These are phyloP conservation scores for Globisporangium megalacanthum DNA, from an alignment of 352 stramenopile species.

Conservation along the genomic window DNA sequence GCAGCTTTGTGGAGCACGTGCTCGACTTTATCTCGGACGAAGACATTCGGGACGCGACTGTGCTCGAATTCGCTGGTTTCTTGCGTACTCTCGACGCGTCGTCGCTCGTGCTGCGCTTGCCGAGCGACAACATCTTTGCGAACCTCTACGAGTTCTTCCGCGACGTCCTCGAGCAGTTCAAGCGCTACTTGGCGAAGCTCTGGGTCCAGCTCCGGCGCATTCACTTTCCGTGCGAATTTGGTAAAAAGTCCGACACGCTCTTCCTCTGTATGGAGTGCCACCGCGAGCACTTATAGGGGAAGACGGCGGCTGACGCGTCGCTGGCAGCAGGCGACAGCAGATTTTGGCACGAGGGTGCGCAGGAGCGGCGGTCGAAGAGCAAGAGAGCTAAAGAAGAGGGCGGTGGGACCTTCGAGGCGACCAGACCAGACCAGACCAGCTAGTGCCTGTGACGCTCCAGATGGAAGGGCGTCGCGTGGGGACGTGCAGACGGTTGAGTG, in stretches of 20 bases:
- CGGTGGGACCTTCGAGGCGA: too few relatives aligned
- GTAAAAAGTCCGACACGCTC: slow-evolving; percentile 67
- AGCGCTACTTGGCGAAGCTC: slow-evolving; percentile 52
- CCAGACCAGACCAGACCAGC: background rate
- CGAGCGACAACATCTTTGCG: slow-evolving; percentile 48
- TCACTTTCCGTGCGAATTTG: slow-evolving; percentile 71
- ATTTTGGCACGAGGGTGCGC: background rate
- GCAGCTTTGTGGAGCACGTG: slow-evolving; percentile 55
- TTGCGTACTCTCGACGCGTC: slow-evolving; percentile 29
- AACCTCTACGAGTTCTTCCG: slow-evolving; percentile 64
- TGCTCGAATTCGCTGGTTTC: slow-evolving; percentile 58
- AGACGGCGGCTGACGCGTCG: background rate
- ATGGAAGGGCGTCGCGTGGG: background rate
- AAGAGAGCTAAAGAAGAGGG: too few relatives aligned
- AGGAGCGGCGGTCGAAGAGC: too few relatives aligned
- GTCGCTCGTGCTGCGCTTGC: slow-evolving; percentile 16
- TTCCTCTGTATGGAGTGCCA: slow-evolving; percentile 85
- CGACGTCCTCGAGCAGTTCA: slow-evolving; percentile 53
- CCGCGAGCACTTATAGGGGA: slow-evolving; percentile 59
- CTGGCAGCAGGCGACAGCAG: background rate
- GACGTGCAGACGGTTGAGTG: too few relatives aligned
- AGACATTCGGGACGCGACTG: slow-evolving; percentile 60
- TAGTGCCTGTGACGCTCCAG: background rate
- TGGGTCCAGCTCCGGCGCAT: slow-evolving; percentile 57
- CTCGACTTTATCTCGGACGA: slow-evolving; percentile 67